Evolutionary conservation across 306 rosid species (phyloP).

Genomic region (Vigna hirtella): DNA sequence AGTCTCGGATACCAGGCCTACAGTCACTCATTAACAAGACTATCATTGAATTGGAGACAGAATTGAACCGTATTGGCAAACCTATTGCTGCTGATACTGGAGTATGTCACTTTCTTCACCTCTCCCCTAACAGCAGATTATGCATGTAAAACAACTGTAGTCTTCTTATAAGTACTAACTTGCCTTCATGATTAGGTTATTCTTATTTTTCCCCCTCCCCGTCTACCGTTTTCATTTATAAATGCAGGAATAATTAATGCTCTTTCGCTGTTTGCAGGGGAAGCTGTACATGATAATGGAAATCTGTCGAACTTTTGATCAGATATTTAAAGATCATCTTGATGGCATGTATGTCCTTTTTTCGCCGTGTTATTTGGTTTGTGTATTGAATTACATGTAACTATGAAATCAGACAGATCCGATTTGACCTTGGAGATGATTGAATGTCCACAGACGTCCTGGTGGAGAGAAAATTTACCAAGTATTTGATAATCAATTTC

Average conservation of each 20-base stretch:
- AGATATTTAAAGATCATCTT: conserved; percentile 93
- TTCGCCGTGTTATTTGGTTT: neutral
- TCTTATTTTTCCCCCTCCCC: neutral
- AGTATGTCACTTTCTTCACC: conserved; percentile 54
- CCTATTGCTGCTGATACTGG: conserved; percentile 94
- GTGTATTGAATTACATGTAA: neutral
- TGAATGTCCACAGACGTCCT: conserved; percentile 68
- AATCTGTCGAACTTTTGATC: conserved; percentile 89
- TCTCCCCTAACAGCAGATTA: neutral
- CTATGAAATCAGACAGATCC: conserved; percentile 11
- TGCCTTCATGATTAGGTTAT: conserved; percentile 13
- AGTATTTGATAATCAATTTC: conserved; percentile 94
- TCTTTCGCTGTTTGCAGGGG: conserved; percentile 69
- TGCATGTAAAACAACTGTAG: neutral
- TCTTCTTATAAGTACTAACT: conserved; percentile 3
- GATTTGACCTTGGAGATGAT: conserved; percentile 39
- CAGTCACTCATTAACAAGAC: conserved; percentile 95
- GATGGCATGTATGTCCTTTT: conserved; percentile 84
- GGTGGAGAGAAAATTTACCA: conserved; percentile 95
- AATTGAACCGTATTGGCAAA: conserved; percentile 89
- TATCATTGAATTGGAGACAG: conserved; percentile 83
- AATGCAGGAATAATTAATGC: conserved; percentile 24
- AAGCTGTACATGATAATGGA: conserved; percentile 90
- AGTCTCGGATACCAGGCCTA: conserved; percentile 94
- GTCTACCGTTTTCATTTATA: neutral